These are phyloP conservation scores for Nasturtium officinale DNA, from an alignment of 345 rosid species.

Conservation along the genomic window DNA sequence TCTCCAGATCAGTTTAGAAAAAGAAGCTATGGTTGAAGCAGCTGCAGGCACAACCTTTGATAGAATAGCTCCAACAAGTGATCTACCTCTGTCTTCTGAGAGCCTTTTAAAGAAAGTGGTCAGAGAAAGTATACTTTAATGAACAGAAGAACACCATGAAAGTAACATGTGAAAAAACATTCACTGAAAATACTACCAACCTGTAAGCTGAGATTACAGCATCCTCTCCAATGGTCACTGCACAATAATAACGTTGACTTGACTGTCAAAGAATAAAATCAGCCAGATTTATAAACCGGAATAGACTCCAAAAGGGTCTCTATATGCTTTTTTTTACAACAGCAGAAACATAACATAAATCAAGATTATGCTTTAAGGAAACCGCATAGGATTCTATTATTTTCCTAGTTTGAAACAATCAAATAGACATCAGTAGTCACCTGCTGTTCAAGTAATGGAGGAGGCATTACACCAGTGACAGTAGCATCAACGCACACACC, in stretches of 20 bases:
- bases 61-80: conserved; percentile 86
- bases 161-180: conserved; percentile 15
- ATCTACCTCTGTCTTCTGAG: conserved; percentile 86
- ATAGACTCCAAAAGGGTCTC: conserved; percentile 48
- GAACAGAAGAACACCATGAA: conserved; percentile 3
- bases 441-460: conserved; percentile 90
- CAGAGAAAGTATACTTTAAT: neutral
- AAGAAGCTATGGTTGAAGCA: conserved; percentile 84
- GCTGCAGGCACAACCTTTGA: conserved; percentile 96
- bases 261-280: conserved; percentile 99
- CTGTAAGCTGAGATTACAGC: conserved; percentile 96
- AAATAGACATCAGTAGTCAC: conserved; percentile 44
- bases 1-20: conserved; percentile 91
- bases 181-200: conserved; percentile 42
- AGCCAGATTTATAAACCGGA: conserved; percentile 77
- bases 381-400: neutral
- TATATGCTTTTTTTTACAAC: conserved; percentile 7
- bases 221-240: conserved; percentile 89
- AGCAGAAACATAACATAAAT: conserved; percentile 18
- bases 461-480: conserved; percentile 88
- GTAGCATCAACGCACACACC: conserved; percentile 87
- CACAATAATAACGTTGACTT: conserved; percentile 89
- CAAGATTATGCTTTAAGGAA: neutral
- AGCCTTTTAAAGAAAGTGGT: conserved; percentile 55
- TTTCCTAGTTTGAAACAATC: neutral